These are phyloP conservation scores for Cladosporium cucumerinum DNA, from an alignment of 2,329 filamentous ascomycete genomes.

Conservation along the genomic window DNA sequence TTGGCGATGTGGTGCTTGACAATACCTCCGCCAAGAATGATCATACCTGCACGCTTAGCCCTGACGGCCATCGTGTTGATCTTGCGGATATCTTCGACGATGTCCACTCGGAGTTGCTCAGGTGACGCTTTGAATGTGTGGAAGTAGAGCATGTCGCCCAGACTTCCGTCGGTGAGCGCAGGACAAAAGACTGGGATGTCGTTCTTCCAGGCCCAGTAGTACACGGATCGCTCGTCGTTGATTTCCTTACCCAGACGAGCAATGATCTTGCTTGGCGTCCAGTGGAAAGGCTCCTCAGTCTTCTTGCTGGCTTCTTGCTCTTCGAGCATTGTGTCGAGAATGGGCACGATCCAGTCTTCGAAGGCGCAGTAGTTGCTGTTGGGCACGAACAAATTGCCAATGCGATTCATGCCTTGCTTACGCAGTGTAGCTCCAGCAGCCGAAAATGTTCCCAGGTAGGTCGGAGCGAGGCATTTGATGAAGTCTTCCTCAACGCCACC, in stretches of 20 bases:
- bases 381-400: conserved; percentile 91
- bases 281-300: conserved; percentile 65
- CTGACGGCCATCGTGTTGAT: conserved; percentile 90
- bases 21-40: conserved; percentile 90
- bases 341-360: conserved; percentile 95
- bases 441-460: conserved; percentile 85
- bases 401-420: conserved; percentile 84
- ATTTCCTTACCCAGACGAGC: conserved; percentile 88
- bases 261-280: conserved; percentile 94
- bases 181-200: conserved; percentile 96
- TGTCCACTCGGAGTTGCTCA: conserved; percentile 76
- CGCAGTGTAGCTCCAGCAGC: conserved; percentile 74
- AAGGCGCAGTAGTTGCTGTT: conserved; percentile 98
- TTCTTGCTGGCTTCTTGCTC: conserved; percentile 79
- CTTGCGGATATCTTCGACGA: conserved; percentile 86
- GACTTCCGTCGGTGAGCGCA: conserved; percentile 86
- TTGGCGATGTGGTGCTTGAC: conserved; percentile 99
- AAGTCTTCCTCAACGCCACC: conserved; percentile 96
- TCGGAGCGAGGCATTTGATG: conserved; percentile 95
- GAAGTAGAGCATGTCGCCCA: conserved; percentile 98
- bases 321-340: conserved; percentile 87
- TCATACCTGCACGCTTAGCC: conserved; percentile 87
- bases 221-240: conserved; percentile 84
- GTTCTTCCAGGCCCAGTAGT: conserved; percentile 98
- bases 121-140: conserved; percentile 92